A percentile compares a stretch with the other conserved stretches of the same genome.
Evolutionary conservation across 208 protist genomes (phyloP).

Genomic region (Paratrypanosoma confusum): DNA sequence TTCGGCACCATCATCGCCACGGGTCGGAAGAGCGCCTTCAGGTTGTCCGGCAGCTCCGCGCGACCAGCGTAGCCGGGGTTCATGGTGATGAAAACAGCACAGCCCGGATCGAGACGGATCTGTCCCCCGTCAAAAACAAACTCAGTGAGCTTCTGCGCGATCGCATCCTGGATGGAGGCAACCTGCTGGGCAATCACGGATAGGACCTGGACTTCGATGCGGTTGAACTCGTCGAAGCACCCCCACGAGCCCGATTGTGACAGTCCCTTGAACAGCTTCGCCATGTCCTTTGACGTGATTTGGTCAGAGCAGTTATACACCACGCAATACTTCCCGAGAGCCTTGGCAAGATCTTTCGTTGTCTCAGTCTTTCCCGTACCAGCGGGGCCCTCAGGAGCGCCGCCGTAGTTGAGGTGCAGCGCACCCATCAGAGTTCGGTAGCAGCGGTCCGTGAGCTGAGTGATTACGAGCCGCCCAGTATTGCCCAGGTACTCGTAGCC

Average conservation of each 20-base stretch:
- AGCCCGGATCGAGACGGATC: conserved; percentile 86
- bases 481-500: conserved; percentile 97
- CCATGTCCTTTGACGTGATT: conserved; percentile 93
- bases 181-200: conserved; percentile 97
- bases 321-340: conserved; percentile 92
- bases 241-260: conserved; percentile 91
- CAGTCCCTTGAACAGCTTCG: conserved; percentile 94
- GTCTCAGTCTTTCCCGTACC: conserved; percentile 98
- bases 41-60: conserved; percentile 96
- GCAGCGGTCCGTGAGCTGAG: conserved; percentile 93
- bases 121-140: conserved; percentile 93
- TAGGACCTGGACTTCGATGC: conserved; percentile 95
- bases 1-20: conserved; percentile 98
- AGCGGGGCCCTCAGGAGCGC: conserved; percentile 94
- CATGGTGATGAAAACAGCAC: conserved; percentile 97
- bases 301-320: conserved; percentile 99
- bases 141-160: conserved; percentile 66
- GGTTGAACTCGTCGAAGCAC: conserved; percentile 98
- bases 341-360: conserved; percentile 96
- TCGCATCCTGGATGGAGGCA: conserved; percentile 91
- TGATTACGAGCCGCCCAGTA: conserved; percentile 93
- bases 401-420: conserved; percentile 95
- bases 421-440: conserved; percentile 94
- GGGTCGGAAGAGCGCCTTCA: conserved; percentile 98
- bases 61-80: conserved; percentile 97